Evolutionary conservation across 345 rosid genomes (phyloP), one percentile per base, ranked within the genome.

Genomic region (Populus deltoides): DNA sequence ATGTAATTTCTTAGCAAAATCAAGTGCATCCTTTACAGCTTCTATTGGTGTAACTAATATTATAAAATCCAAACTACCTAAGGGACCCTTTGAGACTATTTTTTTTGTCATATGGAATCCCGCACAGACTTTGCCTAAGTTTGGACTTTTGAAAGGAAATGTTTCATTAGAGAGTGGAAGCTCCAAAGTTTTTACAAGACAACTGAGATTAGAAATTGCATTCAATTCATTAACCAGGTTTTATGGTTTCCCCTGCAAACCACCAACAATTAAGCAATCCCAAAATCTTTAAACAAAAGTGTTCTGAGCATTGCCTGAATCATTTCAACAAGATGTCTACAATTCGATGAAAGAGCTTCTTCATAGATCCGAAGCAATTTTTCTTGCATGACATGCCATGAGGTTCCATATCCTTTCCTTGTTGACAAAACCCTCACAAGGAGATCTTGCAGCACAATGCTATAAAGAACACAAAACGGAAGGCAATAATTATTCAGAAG

Each of bases 301-400:
- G 74, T 71, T 82, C 65, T 70, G 35, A 57, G 74, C 43, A 67
- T 29, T 77, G 93, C 99, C 96, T 93, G 92, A 77, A 95, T 87
- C 86, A 90, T 84, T 84, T 85, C 90, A 61, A 88, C 89, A 75
- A 95, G 91, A 77, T 83, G 81, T 38, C 83, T 75, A 77, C 93
- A 86, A 84, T 82, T 89, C 57, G 97, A 88, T 76, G 97, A 86
- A 72, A 95, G 90, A 63, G 98, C 91, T 86, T 88, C 94, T 68
- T 73, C 84, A 81, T 93, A 93, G 75, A 95, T 80, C 79, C 31
- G 62, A 6, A 93, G 84, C 88, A 95, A 77, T 67, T 89, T 88
- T 81, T 87, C 87, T 84, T 89, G 88, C 83, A 85, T 55, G 71
- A 82, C 81, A 86, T 69, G 72, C 93, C 98, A 86, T 24, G 89